Conservation (phyloP, 768 basidiomycete species). For the Lactarius hengduanensis region DNA sequence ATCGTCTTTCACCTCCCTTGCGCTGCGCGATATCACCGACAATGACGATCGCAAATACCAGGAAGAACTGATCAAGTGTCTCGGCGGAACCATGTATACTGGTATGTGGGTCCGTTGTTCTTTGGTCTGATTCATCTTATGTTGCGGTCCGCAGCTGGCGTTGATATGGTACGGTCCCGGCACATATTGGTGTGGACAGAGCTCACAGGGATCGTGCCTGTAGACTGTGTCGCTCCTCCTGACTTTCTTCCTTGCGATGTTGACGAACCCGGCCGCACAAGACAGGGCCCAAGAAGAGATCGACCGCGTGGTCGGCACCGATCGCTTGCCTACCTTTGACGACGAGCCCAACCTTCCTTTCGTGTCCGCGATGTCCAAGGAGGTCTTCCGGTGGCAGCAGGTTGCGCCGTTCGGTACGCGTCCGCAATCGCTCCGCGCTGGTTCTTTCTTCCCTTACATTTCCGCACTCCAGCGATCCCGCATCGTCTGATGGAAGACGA, state of each 20-base stretch:
- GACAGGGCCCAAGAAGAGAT: constrained; percentile 32
- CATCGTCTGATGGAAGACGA: constrained; percentile 30
- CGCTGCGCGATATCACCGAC: constrained; percentile 25
- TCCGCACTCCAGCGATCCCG: constrained; percentile 25
- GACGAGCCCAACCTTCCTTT: constrained; percentile 32
- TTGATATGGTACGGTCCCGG: constrained; percentile 27
- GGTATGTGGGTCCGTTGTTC: constrained; percentile 6
- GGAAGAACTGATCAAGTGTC: constrained; percentile 30
- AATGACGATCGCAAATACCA: constrained; percentile 28
- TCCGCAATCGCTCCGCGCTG: neutral
- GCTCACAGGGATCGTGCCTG: neutral
- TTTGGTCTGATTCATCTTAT: constrained; percentile 6
- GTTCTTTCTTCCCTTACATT: neutral
- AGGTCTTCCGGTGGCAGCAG: constrained; percentile 32
- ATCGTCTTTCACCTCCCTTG: constrained; percentile 26
- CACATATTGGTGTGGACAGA: neutral
- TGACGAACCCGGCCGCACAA: constrained; percentile 30
- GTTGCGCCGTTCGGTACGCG: constrained; percentile 29
- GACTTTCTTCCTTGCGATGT: constrained; percentile 32
- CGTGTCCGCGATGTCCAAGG: constrained; percentile 29
- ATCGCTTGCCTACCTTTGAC: constrained; percentile 32
- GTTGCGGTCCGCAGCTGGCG: constrained; percentile 21
- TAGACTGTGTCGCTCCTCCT: constrained; percentile 28
- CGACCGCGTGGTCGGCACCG: constrained; percentile 31
- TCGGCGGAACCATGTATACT: constrained; percentile 25